Conservation (phyloP, 352 stramenopile species). For the Plasmopara viticola region DNA sequence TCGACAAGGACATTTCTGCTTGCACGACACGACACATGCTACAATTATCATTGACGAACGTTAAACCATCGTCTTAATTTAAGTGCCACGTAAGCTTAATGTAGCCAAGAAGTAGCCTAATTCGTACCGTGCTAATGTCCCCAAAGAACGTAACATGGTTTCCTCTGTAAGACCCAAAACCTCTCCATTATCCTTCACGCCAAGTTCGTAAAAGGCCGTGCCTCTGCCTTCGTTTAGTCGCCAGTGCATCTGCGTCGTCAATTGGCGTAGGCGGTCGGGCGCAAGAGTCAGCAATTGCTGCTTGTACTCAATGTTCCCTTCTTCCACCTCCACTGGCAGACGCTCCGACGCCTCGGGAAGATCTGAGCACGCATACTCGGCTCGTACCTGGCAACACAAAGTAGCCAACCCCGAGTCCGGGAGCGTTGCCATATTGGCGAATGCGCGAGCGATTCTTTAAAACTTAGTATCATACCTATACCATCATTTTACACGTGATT, state of each 20-base stretch:
- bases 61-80: neutral
- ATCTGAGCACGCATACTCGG: conserved; percentile 13
- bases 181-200: conserved; percentile 79
- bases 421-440: conserved; percentile 14
- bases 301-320: conserved; percentile 90
- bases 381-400: conserved; percentile 16
- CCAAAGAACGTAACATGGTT: conserved; percentile 64
- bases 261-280: conserved; percentile 70
- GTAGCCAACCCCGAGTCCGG: conserved; percentile 20
- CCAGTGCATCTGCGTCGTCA: conserved; percentile 89
- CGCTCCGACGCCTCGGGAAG: neutral
- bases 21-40: conserved; percentile 75
- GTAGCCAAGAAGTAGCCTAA: no score
- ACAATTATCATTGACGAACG: neutral
- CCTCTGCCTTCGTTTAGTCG: conserved; percentile 84
- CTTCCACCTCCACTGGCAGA: conserved; percentile 76
- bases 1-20: conserved; percentile 59
- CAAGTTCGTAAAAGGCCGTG: conserved; percentile 82
- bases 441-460: no score
- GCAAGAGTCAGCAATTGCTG: conserved; percentile 73
- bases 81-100: conserved; percentile 8
- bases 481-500: no score
- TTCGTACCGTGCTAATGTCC: conserved; percentile 44
- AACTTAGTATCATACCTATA: no score
- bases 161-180: conserved; percentile 58